A percentile compares a stretch with the other conserved stretches of the same genome.
These are phyloP conservation scores for Microbotryomycetes sp. DNA, from an alignment of 1,284 basidiomycete genomes.

Conservation along the genomic window DNA sequence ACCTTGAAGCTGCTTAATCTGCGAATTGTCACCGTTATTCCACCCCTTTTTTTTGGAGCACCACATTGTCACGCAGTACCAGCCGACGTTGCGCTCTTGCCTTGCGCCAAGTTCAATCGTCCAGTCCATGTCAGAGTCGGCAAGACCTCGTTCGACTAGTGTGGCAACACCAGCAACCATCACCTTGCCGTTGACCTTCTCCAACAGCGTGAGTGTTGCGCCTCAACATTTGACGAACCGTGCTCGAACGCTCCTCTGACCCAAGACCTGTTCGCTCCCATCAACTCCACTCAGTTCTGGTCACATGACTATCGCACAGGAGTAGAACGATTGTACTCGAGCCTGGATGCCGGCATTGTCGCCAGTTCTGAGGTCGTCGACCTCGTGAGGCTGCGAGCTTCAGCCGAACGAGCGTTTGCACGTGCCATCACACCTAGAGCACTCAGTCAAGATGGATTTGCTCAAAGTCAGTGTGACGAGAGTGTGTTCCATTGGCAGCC, in stretches of 20 bases:
- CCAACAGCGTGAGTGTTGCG: background rate
- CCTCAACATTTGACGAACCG: too few species aligned
- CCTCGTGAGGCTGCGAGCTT: background rate
- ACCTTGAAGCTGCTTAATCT: too few species aligned
- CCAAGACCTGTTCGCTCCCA: background rate
- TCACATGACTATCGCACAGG: constrained; percentile 26
- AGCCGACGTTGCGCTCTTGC: too few species aligned
- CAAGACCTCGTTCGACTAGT: background rate
- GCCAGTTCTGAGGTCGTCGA: constrained; percentile 18
- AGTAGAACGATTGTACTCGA: constrained; percentile 9
- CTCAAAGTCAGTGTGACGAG: constrained; percentile 4
- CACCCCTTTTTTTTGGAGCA: too few species aligned
- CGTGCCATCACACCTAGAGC: constrained; percentile 12
- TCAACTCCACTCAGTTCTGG: constrained; percentile 28
- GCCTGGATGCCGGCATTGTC: constrained; percentile 10
- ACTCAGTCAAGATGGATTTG: constrained; percentile 21
- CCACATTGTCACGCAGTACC: too few species aligned
- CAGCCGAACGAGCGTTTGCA: constrained; percentile 6
- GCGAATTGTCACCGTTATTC: too few species aligned
- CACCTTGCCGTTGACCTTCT: background rate
- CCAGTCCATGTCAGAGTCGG: background rate
- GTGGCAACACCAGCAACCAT: background rate
- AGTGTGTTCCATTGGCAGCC: too few species aligned
- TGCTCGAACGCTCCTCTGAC: background rate
- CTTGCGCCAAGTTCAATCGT: too few species aligned